Conservation (phyloP, 345 rosid species). For the Lumnitzera racemosa region DNA sequence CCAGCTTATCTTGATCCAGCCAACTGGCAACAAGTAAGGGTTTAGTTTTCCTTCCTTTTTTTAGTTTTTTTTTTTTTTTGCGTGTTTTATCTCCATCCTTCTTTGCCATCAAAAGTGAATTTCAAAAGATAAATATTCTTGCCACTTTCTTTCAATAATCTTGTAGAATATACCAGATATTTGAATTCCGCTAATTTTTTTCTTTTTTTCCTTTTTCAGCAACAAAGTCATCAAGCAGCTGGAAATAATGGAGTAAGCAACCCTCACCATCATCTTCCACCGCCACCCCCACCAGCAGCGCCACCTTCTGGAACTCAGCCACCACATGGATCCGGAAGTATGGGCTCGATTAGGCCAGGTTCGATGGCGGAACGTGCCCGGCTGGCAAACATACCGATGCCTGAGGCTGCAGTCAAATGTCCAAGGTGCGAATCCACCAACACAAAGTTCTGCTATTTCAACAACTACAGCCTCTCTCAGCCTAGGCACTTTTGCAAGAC, state of each 20-base stretch:
- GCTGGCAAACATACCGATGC: constrained; percentile 29
- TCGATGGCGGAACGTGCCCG: constrained; percentile 92
- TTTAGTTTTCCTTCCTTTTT: constrained; percentile 6
- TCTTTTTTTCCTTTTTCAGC: constrained; percentile 28
- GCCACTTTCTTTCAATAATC: constrained; percentile 20
- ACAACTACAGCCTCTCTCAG: constrained; percentile 44
- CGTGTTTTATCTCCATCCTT: neutral
- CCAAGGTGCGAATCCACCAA: constrained; percentile 43
- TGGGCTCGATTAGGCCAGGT: constrained; percentile 20
- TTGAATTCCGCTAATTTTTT: constrained; percentile 6
- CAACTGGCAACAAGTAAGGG: constrained; percentile 87
- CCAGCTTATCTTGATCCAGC: constrained; percentile 94
- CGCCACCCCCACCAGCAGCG: constrained; percentile 29
- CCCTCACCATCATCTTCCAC: constrained; percentile 24
- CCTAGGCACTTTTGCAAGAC: constrained; percentile 53
- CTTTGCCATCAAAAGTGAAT: constrained; percentile 19
- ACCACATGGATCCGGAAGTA: constrained; percentile 25
- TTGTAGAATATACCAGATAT: constrained; percentile 45
- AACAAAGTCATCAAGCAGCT: constrained; percentile 34
- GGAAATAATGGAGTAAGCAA: constrained; percentile 17
- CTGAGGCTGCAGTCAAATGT: constrained; percentile 37
- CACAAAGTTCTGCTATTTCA: constrained; percentile 49
- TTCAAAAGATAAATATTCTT: constrained; percentile 38
- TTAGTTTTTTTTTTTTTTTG: neutral
- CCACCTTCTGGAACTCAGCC: constrained; percentile 32